phyloP scores from a whole-genome alignment of 2,329 filamentous ascomycete species.

The Colletotrichum euphorbiae region DNA sequence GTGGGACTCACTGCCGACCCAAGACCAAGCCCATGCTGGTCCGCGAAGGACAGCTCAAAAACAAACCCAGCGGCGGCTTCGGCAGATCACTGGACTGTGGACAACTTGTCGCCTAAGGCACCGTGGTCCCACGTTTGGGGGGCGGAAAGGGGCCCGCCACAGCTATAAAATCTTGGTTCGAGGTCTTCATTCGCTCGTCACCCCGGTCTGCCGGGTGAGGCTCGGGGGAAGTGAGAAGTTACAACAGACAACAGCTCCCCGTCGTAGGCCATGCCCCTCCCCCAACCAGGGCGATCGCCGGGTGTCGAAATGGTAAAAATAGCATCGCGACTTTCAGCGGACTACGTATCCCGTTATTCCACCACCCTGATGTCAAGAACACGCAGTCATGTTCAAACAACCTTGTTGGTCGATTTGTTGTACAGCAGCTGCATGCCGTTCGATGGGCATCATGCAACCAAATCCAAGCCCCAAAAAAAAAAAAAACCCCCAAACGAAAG shows the following conservation, averaged over 20 bases:
- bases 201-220: conserved; percentile 40
- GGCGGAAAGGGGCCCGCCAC: conserved; percentile 13
- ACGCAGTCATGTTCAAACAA: conserved; percentile 1
- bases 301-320: conserved; percentile 35
- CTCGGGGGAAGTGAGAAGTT: conserved; percentile 52
- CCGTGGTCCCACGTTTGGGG: neutral
- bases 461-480: conserved; percentile 12
- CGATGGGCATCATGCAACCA: neutral
- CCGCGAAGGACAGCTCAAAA: neutral
- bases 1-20: neutral
- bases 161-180: neutral
- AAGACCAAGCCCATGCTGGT: conserved; percentile 18
- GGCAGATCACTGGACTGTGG: conserved; percentile 8
- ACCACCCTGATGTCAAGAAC: neutral
- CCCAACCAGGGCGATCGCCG: conserved; percentile 28
- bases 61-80: conserved; percentile 9
- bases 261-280: conserved; percentile 19
- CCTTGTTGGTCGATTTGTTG: neutral
- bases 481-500: conserved; percentile 4
- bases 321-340: conserved; percentile 15
- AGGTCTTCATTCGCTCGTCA: conserved; percentile 18
- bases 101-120: conserved; percentile 21
- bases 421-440: conserved; percentile 19
- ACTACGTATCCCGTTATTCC: conserved; percentile 4
- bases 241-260: conserved; percentile 25